These are phyloP conservation scores for Galerina sulciceps DNA, from an alignment of 768 basidiomycete genomes.

Conservation along the genomic window DNA sequence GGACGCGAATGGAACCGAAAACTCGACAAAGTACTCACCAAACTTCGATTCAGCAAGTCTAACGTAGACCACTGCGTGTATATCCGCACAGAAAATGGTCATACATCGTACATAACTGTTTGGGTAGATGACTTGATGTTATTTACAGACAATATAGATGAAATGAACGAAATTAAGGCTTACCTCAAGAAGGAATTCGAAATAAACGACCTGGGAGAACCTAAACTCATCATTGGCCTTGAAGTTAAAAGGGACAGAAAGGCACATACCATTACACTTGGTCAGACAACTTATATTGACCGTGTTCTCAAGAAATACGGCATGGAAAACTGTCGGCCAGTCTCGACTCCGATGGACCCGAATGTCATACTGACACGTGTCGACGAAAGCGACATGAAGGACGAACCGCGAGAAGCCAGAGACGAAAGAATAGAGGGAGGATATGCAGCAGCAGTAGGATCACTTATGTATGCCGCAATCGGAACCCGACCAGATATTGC, in stretches of 20 bases:
- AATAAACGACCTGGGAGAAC: constrained; percentile 32
- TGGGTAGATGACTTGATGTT: constrained; percentile 40
- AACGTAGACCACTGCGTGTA: constrained; percentile 25
- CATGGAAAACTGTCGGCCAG: constrained; percentile 24
- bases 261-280: constrained; percentile 25
- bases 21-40: neutral
- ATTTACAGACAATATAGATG: neutral
- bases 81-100: constrained; percentile 10
- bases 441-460: neutral
- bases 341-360: constrained; percentile 26
- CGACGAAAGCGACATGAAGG: neutral
- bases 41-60: constrained; percentile 12
- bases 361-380: constrained; percentile 20
- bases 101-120: constrained; percentile 21
- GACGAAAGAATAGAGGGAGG: neutral
- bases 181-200: constrained; percentile 30
- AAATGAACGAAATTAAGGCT: constrained; percentile 19
- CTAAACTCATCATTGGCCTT: constrained; percentile 33
- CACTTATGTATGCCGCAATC: constrained; percentile 24
- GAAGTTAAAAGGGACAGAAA: constrained; percentile 24
- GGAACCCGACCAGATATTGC: constrained; percentile 43
- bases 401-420: neutral
- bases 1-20: neutral
- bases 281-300: constrained; percentile 32
- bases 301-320: constrained; percentile 26